phyloP scores from a whole-genome alignment of 805 yeast genomes.

The Wickerhamiella sergipiensis region DNA sequence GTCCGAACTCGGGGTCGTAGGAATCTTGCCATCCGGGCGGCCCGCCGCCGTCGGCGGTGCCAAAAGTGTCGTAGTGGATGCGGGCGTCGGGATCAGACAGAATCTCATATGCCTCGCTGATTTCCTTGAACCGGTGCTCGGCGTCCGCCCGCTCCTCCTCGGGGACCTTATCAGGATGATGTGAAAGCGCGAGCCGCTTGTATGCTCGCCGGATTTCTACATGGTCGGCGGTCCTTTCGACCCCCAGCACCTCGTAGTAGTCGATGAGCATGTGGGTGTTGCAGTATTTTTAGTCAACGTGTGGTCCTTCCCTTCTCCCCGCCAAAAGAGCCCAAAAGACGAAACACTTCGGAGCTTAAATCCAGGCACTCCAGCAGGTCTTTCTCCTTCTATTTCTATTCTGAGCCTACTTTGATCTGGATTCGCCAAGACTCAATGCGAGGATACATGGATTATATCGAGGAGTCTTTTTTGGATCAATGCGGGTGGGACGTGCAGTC shows the following conservation, averaged over 20 bases:
- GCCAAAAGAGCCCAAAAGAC: too few species aligned
- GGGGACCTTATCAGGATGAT: slow-evolving; percentile 81
- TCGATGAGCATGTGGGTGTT: slow-evolving; percentile 14
- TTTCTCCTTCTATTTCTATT: too few species aligned
- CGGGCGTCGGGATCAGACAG: slow-evolving; percentile 44
- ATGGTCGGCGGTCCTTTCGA: slow-evolving; percentile 48
- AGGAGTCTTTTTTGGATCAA: slow-evolving; percentile 50
- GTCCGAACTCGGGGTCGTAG: slow-evolving; percentile 35
- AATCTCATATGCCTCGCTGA: slow-evolving; percentile 75
- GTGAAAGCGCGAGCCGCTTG: slow-evolving; percentile 63
- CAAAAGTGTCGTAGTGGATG: slow-evolving; percentile 26
- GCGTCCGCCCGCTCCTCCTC: slow-evolving; percentile 55
- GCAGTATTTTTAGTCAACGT: not conserved
- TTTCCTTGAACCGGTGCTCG: slow-evolving; percentile 69
- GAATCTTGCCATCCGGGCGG: slow-evolving; percentile 27
- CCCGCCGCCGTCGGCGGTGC: slow-evolving; percentile 22
- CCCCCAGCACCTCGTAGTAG: slow-evolving; percentile 56
- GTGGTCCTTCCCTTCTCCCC: too few species aligned
- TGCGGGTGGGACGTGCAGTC: slow-evolving; percentile 74
- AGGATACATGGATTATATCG: slow-evolving; percentile 77
- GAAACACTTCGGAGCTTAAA: too few species aligned
- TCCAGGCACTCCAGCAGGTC: too few species aligned
- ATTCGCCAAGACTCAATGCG: slow-evolving; percentile 43
- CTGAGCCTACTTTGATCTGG: too few species aligned
- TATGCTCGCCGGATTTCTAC: slow-evolving; percentile 74